Base-by-base conservation (phyloP, 768 basidiomycete species). In the Kockovaella imperatae region DNA sequence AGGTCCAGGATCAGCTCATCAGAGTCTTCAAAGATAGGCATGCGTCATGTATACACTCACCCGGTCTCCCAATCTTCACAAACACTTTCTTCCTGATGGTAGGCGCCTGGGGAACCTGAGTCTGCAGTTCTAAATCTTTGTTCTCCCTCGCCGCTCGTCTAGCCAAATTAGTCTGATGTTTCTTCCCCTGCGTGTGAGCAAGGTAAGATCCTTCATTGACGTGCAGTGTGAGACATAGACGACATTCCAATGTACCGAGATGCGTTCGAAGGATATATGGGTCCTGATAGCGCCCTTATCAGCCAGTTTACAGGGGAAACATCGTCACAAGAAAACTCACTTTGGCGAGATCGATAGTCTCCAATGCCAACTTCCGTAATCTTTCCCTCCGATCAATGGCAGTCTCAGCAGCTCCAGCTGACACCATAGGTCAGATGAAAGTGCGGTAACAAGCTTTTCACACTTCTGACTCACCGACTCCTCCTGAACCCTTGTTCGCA, bases 141-240 rank as follows among this genome's bases (percentile, higher is more conserved):
- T 87, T 86, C 77, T 97, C 95, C 56, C 83, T 82, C n/a, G 93
- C 93, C 0, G 95, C 95, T 57, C 95, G 84, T 32, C 95, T 81
- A 13, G 95, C 95, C 43, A 99, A 81, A 69, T 97, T 97, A 3
- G 91, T 97, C 70, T 97, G 95, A 69, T 97, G 95, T 69, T 97
- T 99, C 76, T 97, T 99, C 18, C 95, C 95, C 75, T 97, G 95
- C 0, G 95, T 99, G 62, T 99, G 95, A 0, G 95, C 95, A 40
- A 99, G 84, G 70, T 97, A 96, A 13, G 91, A 95, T 17, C 95
- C 95, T 74, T 99, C 95, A 63, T 97, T 97, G n/a, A 93, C 96
- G 74, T 99, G 95, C 10, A 99, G 79, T 0, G 95, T 99, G 39
- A 99, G 75, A 71, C 95, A 97, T 24, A 99, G 79, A 62, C 91